Conservation (phyloP, 306 rosid genomes). For the Castanea sativa region DNA sequence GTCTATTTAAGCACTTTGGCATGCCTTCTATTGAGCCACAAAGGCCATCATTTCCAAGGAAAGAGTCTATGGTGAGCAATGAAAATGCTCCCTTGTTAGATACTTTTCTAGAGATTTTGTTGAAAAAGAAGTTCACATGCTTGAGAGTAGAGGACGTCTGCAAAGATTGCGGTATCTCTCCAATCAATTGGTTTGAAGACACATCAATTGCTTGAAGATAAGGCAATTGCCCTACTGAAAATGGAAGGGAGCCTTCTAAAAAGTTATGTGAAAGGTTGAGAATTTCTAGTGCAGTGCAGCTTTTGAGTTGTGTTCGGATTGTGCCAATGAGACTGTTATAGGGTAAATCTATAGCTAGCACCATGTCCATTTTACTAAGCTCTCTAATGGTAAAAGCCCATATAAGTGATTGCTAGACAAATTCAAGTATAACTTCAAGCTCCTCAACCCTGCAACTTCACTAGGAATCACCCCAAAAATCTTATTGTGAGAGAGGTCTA, state of each 20-base stretch:
- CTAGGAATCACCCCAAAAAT: constrained; percentile 67
- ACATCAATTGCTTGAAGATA: constrained; percentile 63
- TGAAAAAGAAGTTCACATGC: constrained; percentile 77
- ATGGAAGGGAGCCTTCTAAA: constrained; percentile 65
- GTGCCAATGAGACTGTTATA: constrained; percentile 68
- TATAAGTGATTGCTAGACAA: constrained; percentile 63
- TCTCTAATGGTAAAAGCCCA: constrained; percentile 69
- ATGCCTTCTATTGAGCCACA: constrained; percentile 75
- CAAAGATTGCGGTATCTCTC: constrained; percentile 61
- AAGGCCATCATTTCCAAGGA: constrained; percentile 53
- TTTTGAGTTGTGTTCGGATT: constrained; percentile 82
- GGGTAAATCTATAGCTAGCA: constrained; percentile 77
- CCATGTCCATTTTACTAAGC: constrained; percentile 93
- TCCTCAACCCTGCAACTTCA: constrained; percentile 76
- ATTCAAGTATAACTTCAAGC: constrained; percentile 88
- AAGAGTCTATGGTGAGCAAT: constrained; percentile 55
- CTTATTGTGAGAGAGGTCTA: constrained; percentile 78
- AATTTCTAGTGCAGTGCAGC: constrained; percentile 71
- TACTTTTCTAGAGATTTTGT: constrained; percentile 63
- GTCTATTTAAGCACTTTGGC: constrained; percentile 53
- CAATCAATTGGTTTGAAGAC: constrained; percentile 70
- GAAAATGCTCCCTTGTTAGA: constrained; percentile 67
- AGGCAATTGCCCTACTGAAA: constrained; percentile 65
- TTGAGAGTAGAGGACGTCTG: constrained; percentile 60
- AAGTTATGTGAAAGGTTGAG: constrained; percentile 73